phyloP scores from a whole-genome alignment of 2,329 filamentous ascomycete species.

The Zymoseptoria pseudotritici region DNA sequence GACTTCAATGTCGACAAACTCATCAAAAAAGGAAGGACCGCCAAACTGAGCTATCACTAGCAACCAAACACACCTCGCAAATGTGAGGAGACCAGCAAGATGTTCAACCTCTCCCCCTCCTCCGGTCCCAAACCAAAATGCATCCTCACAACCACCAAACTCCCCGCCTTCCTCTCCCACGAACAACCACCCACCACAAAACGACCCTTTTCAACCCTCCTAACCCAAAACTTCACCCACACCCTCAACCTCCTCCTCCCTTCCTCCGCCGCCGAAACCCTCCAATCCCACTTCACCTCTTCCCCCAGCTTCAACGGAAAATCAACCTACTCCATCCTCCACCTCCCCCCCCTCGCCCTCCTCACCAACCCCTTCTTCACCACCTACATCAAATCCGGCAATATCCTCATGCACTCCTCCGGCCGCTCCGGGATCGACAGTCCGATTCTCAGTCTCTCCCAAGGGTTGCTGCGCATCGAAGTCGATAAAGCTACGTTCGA shows the following conservation, averaged over 20 bases:
- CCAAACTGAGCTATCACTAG: too few relatives aligned
- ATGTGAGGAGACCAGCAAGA: not conserved
- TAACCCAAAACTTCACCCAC: constrained; percentile 59
- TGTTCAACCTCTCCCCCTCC: constrained; percentile 10
- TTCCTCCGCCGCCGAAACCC: constrained; percentile 1
- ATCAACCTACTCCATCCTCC: constrained; percentile 57
- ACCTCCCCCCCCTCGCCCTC: constrained; percentile 65
- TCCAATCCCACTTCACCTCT: constrained; percentile 9
- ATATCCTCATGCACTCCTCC: constrained; percentile 74
- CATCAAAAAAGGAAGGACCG: too few relatives aligned
- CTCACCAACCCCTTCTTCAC: constrained; percentile 71
- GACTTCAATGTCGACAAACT: too few relatives aligned
- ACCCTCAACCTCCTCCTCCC: constrained; percentile 69
- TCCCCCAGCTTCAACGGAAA: constrained; percentile 11
- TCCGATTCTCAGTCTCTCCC: constrained; percentile 56
- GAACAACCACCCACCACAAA: constrained; percentile 63
- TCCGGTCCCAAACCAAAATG: constrained; percentile 49
- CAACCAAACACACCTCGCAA: too few relatives aligned
- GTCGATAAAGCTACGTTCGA: constrained; percentile 79
- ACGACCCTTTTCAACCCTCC: constrained; percentile 67
- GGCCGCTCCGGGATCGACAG: constrained; percentile 64
- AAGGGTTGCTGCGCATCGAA: constrained; percentile 69
- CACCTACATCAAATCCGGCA: constrained; percentile 64
- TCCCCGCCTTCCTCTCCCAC: constrained; percentile 61
- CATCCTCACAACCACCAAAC: constrained; percentile 61